Conservation (phyloP, 192 early-diverging fungal species). For the Fimicolochytrium jonesii region DNA sequence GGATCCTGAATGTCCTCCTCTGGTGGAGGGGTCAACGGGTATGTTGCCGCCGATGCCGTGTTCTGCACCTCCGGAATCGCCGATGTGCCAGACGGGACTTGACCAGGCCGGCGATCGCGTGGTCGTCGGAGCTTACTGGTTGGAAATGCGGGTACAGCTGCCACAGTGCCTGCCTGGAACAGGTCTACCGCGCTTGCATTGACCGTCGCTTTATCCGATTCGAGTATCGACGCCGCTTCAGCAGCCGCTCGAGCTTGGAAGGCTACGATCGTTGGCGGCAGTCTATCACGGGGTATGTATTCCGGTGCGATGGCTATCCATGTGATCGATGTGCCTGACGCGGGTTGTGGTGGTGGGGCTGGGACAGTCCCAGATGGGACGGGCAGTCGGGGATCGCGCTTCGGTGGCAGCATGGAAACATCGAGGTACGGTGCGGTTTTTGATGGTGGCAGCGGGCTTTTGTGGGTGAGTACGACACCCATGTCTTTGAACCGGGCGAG, state of each 20-base stretch:
- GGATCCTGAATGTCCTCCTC: conserved; percentile 39
- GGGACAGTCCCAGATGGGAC: conserved; percentile 9
- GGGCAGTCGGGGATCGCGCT: conserved; percentile 12
- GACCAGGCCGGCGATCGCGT: no score
- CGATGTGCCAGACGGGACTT: no score
- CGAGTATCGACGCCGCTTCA: conserved; percentile 23
- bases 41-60: conserved; percentile 3
- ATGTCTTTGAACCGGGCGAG: conserved; percentile 65
- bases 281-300: conserved; percentile 19
- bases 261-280: not conserved
- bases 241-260: not conserved
- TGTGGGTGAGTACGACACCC: conserved; percentile 56
- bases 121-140: not conserved
- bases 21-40: conserved; percentile 26
- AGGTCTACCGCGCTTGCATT: not conserved
- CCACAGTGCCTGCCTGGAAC: not conserved
- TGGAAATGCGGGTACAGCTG: not conserved
- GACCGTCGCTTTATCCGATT: not conserved
- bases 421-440: conserved; percentile 3
- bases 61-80: not conserved
- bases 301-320: conserved; percentile 37
- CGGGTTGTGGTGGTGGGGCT: conserved; percentile 5
- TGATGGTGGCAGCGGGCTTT: conserved; percentile 21
- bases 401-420: not conserved
- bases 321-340: conserved; percentile 28